Conservation (phyloP, 306 rosid species). For the Cucumis sativus region DNA sequence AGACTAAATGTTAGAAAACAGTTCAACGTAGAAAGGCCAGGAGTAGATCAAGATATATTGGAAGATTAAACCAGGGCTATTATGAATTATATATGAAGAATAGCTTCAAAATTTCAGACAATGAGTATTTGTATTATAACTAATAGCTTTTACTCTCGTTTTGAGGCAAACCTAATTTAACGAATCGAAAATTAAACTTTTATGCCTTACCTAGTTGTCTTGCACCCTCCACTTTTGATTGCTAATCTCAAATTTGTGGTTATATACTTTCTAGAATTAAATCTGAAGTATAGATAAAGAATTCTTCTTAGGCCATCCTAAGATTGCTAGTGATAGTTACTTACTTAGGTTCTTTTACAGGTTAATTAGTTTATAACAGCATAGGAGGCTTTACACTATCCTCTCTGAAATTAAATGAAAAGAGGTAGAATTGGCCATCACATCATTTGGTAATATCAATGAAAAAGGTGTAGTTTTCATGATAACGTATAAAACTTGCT, state of each 20-base stretch:
- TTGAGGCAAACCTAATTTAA: neutral
- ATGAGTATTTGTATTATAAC: conserved; percentile 29
- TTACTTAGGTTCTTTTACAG: neutral
- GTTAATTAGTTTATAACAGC: neutral
- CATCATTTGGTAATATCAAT: neutral
- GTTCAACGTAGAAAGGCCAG: conserved; percentile 80
- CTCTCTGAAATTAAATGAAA: neutral
- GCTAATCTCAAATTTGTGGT: neutral
- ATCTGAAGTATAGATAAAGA: neutral
- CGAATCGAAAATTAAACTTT: neutral
- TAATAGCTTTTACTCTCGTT: neutral
- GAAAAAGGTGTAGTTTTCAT: neutral
- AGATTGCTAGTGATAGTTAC: neutral
- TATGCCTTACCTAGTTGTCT: neutral
- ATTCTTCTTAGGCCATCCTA: neutral
- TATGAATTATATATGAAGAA: conserved; percentile 1
- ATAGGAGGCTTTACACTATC: neutral
- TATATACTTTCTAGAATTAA: neutral
- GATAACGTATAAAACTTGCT: neutral
- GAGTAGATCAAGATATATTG: conserved; percentile 82
- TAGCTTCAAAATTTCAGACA: conserved; percentile 70
- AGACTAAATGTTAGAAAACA: conserved; percentile 64
- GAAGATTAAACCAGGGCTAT: conserved; percentile 46
- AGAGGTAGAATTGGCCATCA: neutral
- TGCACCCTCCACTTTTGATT: neutral